Base-by-base conservation (phyloP, 139 green algal species). In the Tetraselmis chui region DNA sequence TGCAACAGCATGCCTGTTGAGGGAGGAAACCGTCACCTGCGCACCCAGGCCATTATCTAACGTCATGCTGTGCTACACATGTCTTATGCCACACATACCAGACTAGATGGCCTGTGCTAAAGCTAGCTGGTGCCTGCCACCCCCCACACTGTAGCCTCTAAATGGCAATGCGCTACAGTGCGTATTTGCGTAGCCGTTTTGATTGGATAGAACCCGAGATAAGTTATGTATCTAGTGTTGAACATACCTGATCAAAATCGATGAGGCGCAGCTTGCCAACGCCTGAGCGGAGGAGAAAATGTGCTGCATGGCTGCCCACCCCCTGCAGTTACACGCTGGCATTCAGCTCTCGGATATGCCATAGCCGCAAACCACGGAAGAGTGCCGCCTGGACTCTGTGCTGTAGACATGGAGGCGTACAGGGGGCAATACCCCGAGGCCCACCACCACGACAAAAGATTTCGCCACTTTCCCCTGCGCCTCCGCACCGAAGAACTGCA, bases 171-270 rank as follows among this genome's bases (percentile, higher is more conserved):
- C n/a, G n/a, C n/a, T n/a, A n/a, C n/a, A n/a, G n/a, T n/a, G n/a
- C n/a, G n/a, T n/a, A n/a, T n/a, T n/a, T n/a, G n/a, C n/a, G n/a
- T n/a, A n/a, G n/a, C n/a, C n/a, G n/a, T n/a, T n/a, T n/a, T n/a
- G n/a, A n/a, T n/a, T n/a, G n/a, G n/a, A n/a, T n/a, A n/a, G n/a
- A n/a, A n/a, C n/a, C n/a, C n/a, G n/a, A n/a, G n/a, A n/a, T n/a
- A n/a, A n/a, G n/a, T n/a, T 30, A 27, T 74, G 31, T 28, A 76
- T 27, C 30, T 23, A 80, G 2, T 23, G 30, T 2, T 31, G 75
- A 23, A 27, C 26, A 18, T 22, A 94, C 94, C 88, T 97, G 95
- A 87, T 99, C 96, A 89, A 99, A 99, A 89, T 99, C 96, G 28
- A 99, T 89, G 0, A 99, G 85, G 0, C 96, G 90, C 77, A 99